Evolutionary conservation across 164 flowering plant genomes (phyloP).

Genomic region (Nelumbo lutea): DNA sequence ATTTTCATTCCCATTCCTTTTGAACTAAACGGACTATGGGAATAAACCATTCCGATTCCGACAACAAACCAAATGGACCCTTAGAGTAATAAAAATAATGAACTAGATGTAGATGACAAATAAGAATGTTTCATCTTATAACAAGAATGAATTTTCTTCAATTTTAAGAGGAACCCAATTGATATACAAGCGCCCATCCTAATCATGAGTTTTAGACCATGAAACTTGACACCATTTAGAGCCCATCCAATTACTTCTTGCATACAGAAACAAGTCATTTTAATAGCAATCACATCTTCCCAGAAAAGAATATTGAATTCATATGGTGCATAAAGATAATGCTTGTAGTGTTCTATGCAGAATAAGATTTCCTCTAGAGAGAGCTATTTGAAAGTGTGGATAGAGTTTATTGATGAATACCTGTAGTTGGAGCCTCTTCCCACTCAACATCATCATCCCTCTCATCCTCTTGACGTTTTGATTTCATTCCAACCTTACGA

Average conservation of each 20-base stretch:
- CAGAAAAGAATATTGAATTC: not conserved
- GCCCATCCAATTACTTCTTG: not conserved
- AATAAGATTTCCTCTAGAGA: not conserved
- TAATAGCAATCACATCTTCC: not conserved
- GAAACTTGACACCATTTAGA: not conserved
- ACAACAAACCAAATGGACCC: too few relatives aligned
- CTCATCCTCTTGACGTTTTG: constrained; percentile 61
- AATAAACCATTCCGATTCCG: too few relatives aligned
- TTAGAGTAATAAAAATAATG: not conserved
- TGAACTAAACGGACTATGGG: too few relatives aligned
- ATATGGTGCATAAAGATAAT: not conserved
- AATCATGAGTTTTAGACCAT: not conserved
- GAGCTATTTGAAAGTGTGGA: not conserved
- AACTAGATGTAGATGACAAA: not conserved
- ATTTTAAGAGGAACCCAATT: not conserved
- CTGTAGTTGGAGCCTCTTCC: constrained; percentile 73
- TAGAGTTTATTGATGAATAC: constrained; percentile 24
- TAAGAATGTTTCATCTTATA: not conserved
- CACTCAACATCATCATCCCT: constrained; percentile 71
- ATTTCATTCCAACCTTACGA: constrained; percentile 79
- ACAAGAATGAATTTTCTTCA: not conserved
- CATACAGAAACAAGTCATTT: not conserved
- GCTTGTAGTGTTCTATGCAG: not conserved
- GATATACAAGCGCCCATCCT: not conserved
- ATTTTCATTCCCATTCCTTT: too few relatives aligned